Conservation (phyloP, 179 eudicot species). For the Actinidia chinensis region DNA sequence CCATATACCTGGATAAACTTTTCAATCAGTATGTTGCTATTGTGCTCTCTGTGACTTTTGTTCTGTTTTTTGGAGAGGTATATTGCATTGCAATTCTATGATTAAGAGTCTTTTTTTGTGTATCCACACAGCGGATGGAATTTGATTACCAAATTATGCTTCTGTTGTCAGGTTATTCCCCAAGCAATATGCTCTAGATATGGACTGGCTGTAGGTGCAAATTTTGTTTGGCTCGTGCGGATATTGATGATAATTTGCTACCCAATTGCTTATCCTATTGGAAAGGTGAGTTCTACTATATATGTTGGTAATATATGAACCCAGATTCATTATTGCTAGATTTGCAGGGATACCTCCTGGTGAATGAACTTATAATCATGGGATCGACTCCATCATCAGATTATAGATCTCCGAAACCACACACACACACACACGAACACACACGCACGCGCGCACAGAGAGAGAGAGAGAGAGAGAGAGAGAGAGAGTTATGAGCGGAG, state of each 20-base stretch:
- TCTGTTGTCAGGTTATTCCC: conserved; percentile 75
- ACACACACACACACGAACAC: too few species aligned
- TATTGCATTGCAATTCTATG: not conserved
- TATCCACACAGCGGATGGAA: not conserved
- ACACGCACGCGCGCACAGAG: too few species aligned
- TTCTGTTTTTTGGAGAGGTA: conserved; percentile 92
- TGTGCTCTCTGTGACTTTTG: conserved; percentile 89
- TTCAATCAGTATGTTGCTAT: conserved; percentile 88
- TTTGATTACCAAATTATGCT: conserved; percentile 10
- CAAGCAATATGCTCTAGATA: conserved; percentile 92
- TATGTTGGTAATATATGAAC: not conserved
- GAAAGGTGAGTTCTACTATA: conserved; percentile 60
- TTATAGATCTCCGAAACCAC: too few species aligned
- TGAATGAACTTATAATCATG: too few species aligned
- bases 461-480: too few species aligned
- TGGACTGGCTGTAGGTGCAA: conserved; percentile 98
- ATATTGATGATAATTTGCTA: conserved; percentile 78
- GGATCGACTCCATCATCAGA: too few species aligned
- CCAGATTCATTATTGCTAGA: not conserved
- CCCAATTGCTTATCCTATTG: conserved; percentile 88
- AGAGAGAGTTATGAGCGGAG: too few species aligned
- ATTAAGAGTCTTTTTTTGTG: not conserved
- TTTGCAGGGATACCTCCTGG: not conserved
- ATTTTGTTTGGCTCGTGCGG: conserved; percentile 88
- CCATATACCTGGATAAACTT: conserved; percentile 85